Base-by-base conservation (phyloP, 345 rosid genomes). In the Syzygium jambos region DNA sequence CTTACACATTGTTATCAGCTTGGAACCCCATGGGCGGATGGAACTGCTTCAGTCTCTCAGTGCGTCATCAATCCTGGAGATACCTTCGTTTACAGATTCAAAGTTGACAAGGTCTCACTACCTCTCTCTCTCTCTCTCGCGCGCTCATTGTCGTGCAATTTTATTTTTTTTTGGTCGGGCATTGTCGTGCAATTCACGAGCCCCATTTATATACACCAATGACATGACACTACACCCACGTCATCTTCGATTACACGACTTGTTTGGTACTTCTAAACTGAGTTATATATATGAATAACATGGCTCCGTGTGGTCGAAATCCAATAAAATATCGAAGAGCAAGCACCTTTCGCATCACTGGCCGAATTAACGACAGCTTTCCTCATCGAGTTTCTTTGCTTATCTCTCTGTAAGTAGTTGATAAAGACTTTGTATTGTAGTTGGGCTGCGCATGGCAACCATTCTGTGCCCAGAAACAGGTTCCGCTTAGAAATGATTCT, bases 11-110 rank as follows among this genome's bases (percentile, higher is more conserved):
- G 61, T 38, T 27, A 51, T 55, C 90, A 96, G 99, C 5, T 90
- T 5, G 98, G 98, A 83, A 94, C 98, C 1, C 98, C 98, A 9
- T 96, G 99, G 99, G 93, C 96, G 5, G 99, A 97, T 88, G 99
- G 99, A 43, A 93, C 99, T 65, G 97, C 96, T 6, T 89, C 95
- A 87, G 90, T 97, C 87, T 93, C 99, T 0, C 99, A 96, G 88
- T 96, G 99, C 86, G 92, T 92, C 5, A 92, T 94, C 59, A 92
- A 90, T 53, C 98, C 98, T 13, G 98, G 98, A 73, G 98, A 97
- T 82, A 94, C 97, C 22, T 97, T 93, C 88, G n/a, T 89, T 52
- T 96, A 97, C 89, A 92, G 94, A 34, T 97, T 97, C 93, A 88
- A 78, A 46, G 97, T 94, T 27, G 98, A 97, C 86, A 94, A 87